Percentiles rank a stretch among this genome's conserved stretches.
phyloP scores from a whole-genome alignment of 2,329 filamentous ascomycete genomes.

The Fusarium circinatum region DNA sequence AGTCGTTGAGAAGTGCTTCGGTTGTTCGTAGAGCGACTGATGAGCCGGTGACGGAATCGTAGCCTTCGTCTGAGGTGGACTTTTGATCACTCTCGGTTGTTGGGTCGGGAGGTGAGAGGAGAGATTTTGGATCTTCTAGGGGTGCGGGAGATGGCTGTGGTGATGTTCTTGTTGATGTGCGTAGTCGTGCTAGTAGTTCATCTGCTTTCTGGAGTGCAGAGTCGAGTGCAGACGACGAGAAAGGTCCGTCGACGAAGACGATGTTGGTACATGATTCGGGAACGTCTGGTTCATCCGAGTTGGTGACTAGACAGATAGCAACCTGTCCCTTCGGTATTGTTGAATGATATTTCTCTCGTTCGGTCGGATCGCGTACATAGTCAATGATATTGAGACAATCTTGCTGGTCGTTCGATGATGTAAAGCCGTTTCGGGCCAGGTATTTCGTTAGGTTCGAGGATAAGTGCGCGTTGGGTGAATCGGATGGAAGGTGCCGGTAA shows the following conservation, averaged over 20 bases:
- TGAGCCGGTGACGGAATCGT: neutral
- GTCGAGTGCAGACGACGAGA: conserved; percentile 11
- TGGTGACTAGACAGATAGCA: conserved; percentile 30
- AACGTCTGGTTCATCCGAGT: neutral
- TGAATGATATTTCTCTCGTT: neutral
- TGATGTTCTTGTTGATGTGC: accelerated
- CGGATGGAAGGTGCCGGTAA: conserved; percentile 1
- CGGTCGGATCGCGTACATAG: neutral
- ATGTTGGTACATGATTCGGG: conserved; percentile 7
- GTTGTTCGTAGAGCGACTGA: neutral
- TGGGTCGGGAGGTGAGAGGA: accelerated
- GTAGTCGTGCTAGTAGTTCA: neutral
- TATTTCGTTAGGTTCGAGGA: conserved; percentile 7
- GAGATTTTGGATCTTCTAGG: neutral
- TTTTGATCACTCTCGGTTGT: neutral
- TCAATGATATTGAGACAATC: conserved; percentile 29
- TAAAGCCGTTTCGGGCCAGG: conserved; percentile 5
- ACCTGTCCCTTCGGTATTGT: conserved; percentile 6
- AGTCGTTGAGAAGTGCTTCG: neutral
- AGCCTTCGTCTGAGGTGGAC: neutral
- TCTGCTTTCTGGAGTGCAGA: conserved; percentile 28
- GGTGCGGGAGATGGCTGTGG: neutral
- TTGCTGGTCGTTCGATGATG: neutral
- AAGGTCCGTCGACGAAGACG: conserved; percentile 22
- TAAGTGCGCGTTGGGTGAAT: neutral